Evolutionary conservation across 805 yeast genomes (phyloP).

Genomic region (Candida lessepsii): DNA sequence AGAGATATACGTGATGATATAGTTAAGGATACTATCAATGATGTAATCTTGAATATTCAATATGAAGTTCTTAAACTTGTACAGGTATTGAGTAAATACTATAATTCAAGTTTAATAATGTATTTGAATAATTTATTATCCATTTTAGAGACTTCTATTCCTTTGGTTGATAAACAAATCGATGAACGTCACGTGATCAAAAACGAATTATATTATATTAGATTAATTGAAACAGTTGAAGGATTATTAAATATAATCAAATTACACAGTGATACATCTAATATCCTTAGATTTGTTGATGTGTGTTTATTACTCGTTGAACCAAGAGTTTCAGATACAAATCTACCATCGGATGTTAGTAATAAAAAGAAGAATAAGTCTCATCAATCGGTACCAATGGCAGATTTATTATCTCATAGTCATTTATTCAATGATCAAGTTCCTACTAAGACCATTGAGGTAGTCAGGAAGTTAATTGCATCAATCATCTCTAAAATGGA

Average conservation of each 20-base stretch:
- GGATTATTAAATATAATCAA: constrained; percentile 34
- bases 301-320: constrained; percentile 46
- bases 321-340: constrained; percentile 26
- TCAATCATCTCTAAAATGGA: constrained; percentile 46
- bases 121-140: constrained; percentile 51
- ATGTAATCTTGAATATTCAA: constrained; percentile 47
- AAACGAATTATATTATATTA: constrained; percentile 43
- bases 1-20: constrained; percentile 58
- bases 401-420: constrained; percentile 68
- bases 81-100: constrained; percentile 30
- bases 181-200: constrained; percentile 30
- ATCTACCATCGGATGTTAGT: constrained; percentile 9
- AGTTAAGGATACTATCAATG: constrained; percentile 43
- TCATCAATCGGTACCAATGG: constrained; percentile 47
- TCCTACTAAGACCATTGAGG: constrained; percentile 31
- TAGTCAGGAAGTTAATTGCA: constrained; percentile 48
- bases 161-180: constrained; percentile 42
- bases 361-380: constrained; percentile 39
- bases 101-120: constrained; percentile 42
- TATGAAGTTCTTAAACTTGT: constrained; percentile 44
- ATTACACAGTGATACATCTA: constrained; percentile 47
- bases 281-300: constrained; percentile 57
- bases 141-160: constrained; percentile 57
- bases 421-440: constrained; percentile 50
- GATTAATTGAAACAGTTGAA: constrained; percentile 28